Base-by-base conservation (phyloP, 2,329 filamentous ascomycete species). In the Pseudocercospora vitis region DNA sequence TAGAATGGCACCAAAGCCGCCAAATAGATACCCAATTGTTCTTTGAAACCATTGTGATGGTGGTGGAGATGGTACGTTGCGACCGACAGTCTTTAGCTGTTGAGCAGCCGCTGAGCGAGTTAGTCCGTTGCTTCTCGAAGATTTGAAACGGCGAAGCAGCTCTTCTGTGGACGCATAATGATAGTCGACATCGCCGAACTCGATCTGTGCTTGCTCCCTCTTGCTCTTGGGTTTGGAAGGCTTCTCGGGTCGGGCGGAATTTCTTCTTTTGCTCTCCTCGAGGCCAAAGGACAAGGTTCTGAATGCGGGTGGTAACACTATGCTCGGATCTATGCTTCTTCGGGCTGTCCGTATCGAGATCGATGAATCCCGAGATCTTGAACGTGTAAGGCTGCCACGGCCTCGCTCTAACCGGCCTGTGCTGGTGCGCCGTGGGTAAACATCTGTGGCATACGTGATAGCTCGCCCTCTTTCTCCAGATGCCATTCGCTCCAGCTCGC, bases 1-100 rank as follows among this genome's bases (percentile, higher is more conserved):
- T 3, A 91, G 77, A 47, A 92, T 82, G 1, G 82, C 78, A 2
- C 88, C 87, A 61, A 91, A 92, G 1, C 88, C 88, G 59, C 85
- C 85, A 73, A 90, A 90, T 63, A 91, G 84, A 70, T 91, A 91
- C 14, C 81, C 81, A 28, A 85, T 71, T 4, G 84, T 77, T 56
- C 81, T 82, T 37, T 75, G 74, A 39, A 83, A 68, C 58, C 79
- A 77, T 55, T 79, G 80, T 3, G 83, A 86, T 11, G 84, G 82
- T 1, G 86, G 83, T 2, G 83, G 79, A 3, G 85, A 83, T 3
- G 84, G 84, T 6, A 79, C 78, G 65, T 91, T 91, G 55, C 73
- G 80, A 29, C 87, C 87, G 70, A 86, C 81, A 64, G 86, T 76
- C 37, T 74, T 74, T 5, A 81, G 67, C 31, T 81, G 79, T 19